Evolutionary conservation across 2,329 filamentous ascomycete genomes (phyloP).

Genomic region (Claviceps fusiformis): DNA sequence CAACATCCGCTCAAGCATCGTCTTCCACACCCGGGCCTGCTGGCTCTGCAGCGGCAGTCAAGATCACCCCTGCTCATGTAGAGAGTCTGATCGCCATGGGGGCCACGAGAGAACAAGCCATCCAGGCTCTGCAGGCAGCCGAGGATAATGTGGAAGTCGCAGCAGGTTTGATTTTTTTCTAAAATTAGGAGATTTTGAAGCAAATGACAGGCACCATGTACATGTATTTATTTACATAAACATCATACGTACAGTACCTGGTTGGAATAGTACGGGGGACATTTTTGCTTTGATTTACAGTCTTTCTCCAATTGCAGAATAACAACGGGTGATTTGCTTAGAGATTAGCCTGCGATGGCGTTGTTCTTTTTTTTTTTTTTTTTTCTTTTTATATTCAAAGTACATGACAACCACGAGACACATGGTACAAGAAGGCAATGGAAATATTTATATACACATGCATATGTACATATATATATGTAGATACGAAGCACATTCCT

Average conservation of each 20-base stretch:
- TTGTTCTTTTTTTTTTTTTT: no score
- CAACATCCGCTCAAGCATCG: constrained; percentile 8
- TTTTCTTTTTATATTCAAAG: no score
- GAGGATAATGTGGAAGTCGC: constrained; percentile 68
- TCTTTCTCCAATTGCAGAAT: background rate
- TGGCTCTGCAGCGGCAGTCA: constrained; percentile 6
- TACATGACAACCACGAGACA: background rate
- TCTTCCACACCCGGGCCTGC: constrained; percentile 14
- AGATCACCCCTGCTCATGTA: constrained; percentile 51
- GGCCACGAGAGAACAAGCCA: constrained; percentile 60
- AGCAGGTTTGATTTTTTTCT: constrained; percentile 10
- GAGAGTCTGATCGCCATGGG: constrained; percentile 66
- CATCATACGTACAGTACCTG: background rate
- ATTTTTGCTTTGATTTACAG: background rate
- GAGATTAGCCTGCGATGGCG: background rate
- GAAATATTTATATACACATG: no score
- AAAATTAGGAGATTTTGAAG: background rate
- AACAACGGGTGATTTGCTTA: background rate
- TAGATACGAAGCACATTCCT: background rate
- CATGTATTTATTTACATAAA: background rate
- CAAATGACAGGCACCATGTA: background rate
- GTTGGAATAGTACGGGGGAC: background rate
- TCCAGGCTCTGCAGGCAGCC: constrained; percentile 69
- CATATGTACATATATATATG: no score
- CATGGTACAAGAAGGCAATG: background rate